Evolutionary conservation across 441 rosid species (phyloP).

Genomic region (Brassica hybrid): DNA sequence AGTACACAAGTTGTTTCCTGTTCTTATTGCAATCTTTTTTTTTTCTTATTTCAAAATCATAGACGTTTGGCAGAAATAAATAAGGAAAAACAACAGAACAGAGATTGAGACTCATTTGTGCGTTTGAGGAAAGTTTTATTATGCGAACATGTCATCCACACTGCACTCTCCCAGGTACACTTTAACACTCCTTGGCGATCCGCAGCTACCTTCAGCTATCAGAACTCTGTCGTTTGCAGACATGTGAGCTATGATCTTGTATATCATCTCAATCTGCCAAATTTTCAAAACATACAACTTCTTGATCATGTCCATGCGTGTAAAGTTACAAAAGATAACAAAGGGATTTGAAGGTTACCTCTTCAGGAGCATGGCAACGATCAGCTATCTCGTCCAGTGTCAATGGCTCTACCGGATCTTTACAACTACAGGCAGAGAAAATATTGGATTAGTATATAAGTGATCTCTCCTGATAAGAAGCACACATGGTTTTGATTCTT

Average conservation of each 20-base stretch:
- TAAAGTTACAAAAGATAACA: not conserved
- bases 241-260: constrained; percentile 94
- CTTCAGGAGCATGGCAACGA: constrained; percentile 89
- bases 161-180: constrained; percentile 89
- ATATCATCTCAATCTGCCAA: constrained; percentile 92
- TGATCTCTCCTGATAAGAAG: too few relatives aligned
- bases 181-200: constrained; percentile 91
- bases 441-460: too few relatives aligned
- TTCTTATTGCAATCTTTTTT: constrained; percentile 20
- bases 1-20: constrained; percentile 27
- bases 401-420: constrained; percentile 91
- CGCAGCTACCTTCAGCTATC: constrained; percentile 93
- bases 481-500: too few relatives aligned
- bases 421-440: constrained; percentile 61
- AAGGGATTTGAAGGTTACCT: constrained; percentile 50
- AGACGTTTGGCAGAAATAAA: too few relatives aligned
- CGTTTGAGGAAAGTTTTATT: constrained; percentile 21
- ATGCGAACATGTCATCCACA: constrained; percentile 65
- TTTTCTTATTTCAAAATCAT: not conserved
- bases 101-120: too few relatives aligned
- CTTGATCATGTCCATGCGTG: not conserved
- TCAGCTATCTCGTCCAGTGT: constrained; percentile 87
- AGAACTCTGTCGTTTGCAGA: constrained; percentile 95
- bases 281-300: constrained; percentile 26
- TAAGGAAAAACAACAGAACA: too few relatives aligned